Evolutionary conservation across 495 filamentous ascomycete species (phyloP).

Genomic region (Pyronema domesticum): DNA sequence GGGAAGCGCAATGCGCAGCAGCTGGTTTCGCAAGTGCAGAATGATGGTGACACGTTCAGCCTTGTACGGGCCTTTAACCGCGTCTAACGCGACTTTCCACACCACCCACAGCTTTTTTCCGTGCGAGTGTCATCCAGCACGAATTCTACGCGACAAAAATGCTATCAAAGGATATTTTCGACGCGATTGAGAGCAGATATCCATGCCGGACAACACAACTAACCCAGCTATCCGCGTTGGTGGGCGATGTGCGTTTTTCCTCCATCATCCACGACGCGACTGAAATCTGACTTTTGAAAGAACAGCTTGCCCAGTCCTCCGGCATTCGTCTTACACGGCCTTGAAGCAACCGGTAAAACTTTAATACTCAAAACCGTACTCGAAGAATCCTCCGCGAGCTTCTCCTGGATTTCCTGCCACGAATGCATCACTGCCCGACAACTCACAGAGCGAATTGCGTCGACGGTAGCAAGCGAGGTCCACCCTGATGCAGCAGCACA

Average conservation of each 20-base stretch:
- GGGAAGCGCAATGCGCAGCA: too few relatives aligned
- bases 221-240: slow-evolving; percentile 12
- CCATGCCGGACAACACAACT: slow-evolving; percentile 20
- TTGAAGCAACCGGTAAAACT: slow-evolving; percentile 85
- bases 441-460: slow-evolving; percentile 52
- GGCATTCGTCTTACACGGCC: slow-evolving; percentile 56
- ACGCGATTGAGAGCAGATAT: slow-evolving; percentile 8
- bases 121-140: neutral
- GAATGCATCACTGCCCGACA: slow-evolving; percentile 88
- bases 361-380: slow-evolving; percentile 49
- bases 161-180: slow-evolving; percentile 14
- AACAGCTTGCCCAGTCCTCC: slow-evolving; percentile 25
- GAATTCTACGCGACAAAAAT: neutral
- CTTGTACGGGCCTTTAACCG: neutral
- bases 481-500: slow-evolving; percentile 26
- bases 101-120: neutral
- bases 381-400: slow-evolving; percentile 32
- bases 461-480: slow-evolving; percentile 34
- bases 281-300: slow-evolving; percentile 9
- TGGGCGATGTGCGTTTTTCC: slow-evolving; percentile 16
- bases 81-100: slow-evolving; percentile 1
- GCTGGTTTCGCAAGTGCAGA: neutral
- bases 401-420: slow-evolving; percentile 55
- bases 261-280: neutral
- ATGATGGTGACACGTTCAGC: too few relatives aligned